Evolutionary conservation across 164 flowering plant genomes (phyloP), one percentile per base, ranked within the genome.

Genomic region (Stephania japonica): DNA sequence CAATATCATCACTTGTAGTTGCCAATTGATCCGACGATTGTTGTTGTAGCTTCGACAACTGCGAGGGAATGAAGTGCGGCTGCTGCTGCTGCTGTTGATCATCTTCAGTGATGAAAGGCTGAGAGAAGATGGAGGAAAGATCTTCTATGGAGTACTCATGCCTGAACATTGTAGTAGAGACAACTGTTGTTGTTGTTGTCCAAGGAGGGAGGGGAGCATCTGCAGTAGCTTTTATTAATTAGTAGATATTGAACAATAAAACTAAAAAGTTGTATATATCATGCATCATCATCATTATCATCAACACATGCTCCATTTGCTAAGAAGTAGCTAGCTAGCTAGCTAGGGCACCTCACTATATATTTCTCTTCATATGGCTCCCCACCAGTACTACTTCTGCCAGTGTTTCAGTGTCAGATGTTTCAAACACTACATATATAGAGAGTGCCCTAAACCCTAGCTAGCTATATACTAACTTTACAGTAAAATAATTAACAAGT

Each of bases 91-190:
- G 24, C 5, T 59, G 24, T n/a, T 59, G 64, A 7, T 59, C 24
- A 59, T 18, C 23, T 19, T 59, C 9, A 59, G 21, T 4, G 19
- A 10, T 16, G 64, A 59, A 59, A 24, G 64, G 25, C 2, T 32
- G 38, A n/a, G 64, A 59, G 23, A 59, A n/a, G 9, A 59, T 59
- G 64, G 64, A n/a, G 23, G 64, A 59, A 59, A 59, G 64, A 8
- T 59, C 64, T 59, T 59, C 24, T 59, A 19, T 16, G n/a, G 64
- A 59, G 23, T 59, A 32, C 38, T 32, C 64, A 11, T 47, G 21
- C 64, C 64, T 59, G 24, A 59, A 59, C 64, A 59, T 59, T 21
- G 64, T 59, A 21, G 64, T 59, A 59, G 64, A 19, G 64, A 24
- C 25, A n/a, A 59, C 64, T 4, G 23, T 8, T 59, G 21, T 21